Conservation (phyloP, 768 basidiomycete genomes). For the Lactarius hatsudake region DNA sequence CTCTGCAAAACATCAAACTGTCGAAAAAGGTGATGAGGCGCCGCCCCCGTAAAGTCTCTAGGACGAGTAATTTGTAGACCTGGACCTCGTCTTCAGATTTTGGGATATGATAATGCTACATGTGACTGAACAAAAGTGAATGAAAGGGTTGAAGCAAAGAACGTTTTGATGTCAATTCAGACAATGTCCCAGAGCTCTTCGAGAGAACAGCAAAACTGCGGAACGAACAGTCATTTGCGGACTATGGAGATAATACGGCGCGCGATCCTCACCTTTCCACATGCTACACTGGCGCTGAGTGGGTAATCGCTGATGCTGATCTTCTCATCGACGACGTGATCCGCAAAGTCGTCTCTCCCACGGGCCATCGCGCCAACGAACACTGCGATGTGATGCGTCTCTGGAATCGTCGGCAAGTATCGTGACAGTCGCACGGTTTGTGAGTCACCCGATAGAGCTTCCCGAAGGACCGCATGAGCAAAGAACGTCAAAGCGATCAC, state of each 20-base stretch:
- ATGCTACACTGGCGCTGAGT: constrained; percentile 90
- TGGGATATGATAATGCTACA: constrained; percentile 15
- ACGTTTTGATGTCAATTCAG: constrained; percentile 36
- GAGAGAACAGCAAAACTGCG: constrained; percentile 82
- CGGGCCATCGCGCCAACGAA: constrained; percentile 99
- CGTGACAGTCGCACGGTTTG: constrained; percentile 74
- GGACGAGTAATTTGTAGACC: background rate
- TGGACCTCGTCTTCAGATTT: constrained; percentile 6
- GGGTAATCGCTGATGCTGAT: constrained; percentile 94
- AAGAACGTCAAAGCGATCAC: background rate
- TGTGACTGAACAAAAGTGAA: background rate
- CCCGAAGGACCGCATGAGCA: constrained; percentile 8
- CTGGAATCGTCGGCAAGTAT: constrained; percentile 82
- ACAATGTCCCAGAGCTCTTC: constrained; percentile 96
- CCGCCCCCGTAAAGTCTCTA: background rate
- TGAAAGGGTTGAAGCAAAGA: background rate
- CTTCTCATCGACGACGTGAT: constrained; percentile 92
- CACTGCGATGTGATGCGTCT: constrained; percentile 86
- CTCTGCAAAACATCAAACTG: constrained; percentile 22
- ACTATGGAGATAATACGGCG: background rate
- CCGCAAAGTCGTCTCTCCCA: constrained; percentile 95
- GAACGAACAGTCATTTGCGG: constrained; percentile 4
- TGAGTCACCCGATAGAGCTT: constrained; percentile 91
- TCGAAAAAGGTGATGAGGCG: background rate
- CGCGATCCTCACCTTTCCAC: constrained; percentile 79